Evolutionary conservation across 192 early-diverging fungal genomes (phyloP), one percentile per base, ranked within the genome.

Genomic region (Chytriomyces hyalinus): DNA sequence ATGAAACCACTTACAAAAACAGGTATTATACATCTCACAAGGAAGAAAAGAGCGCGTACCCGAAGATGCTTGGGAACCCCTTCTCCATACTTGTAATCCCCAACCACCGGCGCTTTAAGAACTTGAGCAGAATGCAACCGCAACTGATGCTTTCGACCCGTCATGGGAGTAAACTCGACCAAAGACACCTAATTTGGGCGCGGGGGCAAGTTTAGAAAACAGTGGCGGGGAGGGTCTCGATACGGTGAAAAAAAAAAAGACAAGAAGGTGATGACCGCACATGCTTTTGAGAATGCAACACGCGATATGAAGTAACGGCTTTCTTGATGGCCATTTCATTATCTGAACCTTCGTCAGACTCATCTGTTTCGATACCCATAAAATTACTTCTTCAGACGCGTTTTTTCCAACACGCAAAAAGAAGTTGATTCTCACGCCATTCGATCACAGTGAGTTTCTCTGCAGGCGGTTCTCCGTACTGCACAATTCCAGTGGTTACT

Each of bases 121-220:
- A 47, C 53, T 43, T 70, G 44, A 5, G 84, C 80, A 64, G 82
- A 86, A 73, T 86, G 84, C 20, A 86, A 62, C 22, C 86, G 57
- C 11, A 87, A 72, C 62, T 87, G 86, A 63, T 87, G 83, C 70
- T 87, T 87, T 46, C 86, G 62, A 43, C 86, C 86, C 13, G 83
- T 87, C 6, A 36, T 17, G 6, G 86, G 86, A 36, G 50, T 49
- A 10, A 87, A 68, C 74, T 85, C 84, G 8, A 83, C 7, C 26
- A 77, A 57, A 5, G 81, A 77, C 10, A 70, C 65, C 73, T 80
- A 63, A 15, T 17, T 72, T 17, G 0, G 0, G 13, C 9, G 76
- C 17, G 6, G 0, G 43, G 28, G 20, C 53, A 45, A 24, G 26
- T 67, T 22, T 51, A 17, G 6, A 4, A 22, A 49, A 75, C 59